Evolutionary conservation across 306 rosid genomes (phyloP).

Genomic region (Vigna angularis): DNA sequence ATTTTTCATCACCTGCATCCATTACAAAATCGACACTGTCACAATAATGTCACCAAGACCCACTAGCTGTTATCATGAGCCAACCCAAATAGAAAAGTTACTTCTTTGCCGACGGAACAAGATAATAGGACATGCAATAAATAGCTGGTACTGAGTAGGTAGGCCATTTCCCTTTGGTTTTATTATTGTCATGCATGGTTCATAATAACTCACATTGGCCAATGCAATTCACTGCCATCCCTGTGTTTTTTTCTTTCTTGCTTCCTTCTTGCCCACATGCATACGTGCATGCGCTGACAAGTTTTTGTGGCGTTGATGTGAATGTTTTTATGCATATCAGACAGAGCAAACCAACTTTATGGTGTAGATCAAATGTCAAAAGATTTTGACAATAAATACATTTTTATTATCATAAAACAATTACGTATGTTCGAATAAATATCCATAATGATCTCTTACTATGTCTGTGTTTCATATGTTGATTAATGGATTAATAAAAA

Average conservation of each 20-base stretch:
- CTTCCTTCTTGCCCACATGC: background rate
- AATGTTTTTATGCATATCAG: background rate
- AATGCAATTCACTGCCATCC: background rate
- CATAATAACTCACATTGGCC: background rate
- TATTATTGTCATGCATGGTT: conserved; percentile 10
- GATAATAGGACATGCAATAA: conserved; percentile 20
- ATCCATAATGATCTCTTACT: too few species aligned
- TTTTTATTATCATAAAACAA: background rate
- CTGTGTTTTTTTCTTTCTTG: background rate
- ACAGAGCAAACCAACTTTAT: background rate
- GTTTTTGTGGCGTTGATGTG: background rate
- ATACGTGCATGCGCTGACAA: conserved; percentile 6
- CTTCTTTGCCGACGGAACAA: conserved; percentile 15
- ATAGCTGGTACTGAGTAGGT: background rate
- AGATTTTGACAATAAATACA: background rate
- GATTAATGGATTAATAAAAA: too few species aligned
- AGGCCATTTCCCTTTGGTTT: background rate
- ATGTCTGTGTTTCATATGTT: too few species aligned
- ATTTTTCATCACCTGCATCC: conserved; percentile 73
- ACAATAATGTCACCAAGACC: conserved; percentile 8
- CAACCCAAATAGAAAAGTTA: conserved; percentile 13
- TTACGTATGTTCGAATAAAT: background rate
- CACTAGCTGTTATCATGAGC: conserved; percentile 5
- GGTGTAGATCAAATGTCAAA: background rate
- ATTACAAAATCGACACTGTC: background rate